A percentile compares a stretch with the other conserved stretches of the same genome.
Evolutionary conservation across 768 basidiomycete genomes (phyloP).

Genomic region (Calvatia gigantea): DNA sequence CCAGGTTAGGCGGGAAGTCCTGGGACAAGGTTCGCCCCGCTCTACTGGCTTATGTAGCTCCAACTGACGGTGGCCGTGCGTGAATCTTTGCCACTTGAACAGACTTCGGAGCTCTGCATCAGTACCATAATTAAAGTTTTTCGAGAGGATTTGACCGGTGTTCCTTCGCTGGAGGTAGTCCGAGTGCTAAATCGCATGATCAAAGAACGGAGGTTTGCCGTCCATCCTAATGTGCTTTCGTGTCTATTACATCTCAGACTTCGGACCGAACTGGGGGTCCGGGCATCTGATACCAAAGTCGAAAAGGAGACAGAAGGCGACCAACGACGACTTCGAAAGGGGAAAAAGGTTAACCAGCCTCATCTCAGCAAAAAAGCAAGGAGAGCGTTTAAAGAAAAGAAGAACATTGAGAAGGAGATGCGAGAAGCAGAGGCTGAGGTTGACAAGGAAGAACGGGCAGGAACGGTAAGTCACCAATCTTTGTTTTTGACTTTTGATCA

Average conservation of each 20-base stretch:
- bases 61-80: slow-evolving; percentile 7
- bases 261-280: slow-evolving; percentile 78
- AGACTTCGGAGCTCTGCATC: slow-evolving; percentile 87
- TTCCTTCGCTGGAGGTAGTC: slow-evolving; percentile 82
- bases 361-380: slow-evolving; percentile 92
- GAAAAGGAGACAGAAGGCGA: slow-evolving; percentile 47
- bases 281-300: slow-evolving; percentile 67
- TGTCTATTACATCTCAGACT: slow-evolving; percentile 85
- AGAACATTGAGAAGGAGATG: slow-evolving; percentile 89
- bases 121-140: slow-evolving; percentile 81
- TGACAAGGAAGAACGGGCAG: slow-evolving; percentile 84
- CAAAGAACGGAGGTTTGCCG: slow-evolving; percentile 86
- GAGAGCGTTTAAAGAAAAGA: slow-evolving; percentile 82
- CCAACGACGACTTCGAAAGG: slow-evolving; percentile 49
- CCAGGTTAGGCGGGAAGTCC: slow-evolving; percentile 75
- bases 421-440: slow-evolving; percentile 93
- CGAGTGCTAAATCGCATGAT: slow-evolving; percentile 93
- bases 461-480: slow-evolving; percentile 53
- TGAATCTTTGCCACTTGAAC: slow-evolving; percentile 14
- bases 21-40: slow-evolving; percentile 77
- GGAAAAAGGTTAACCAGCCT: slow-evolving; percentile 55
- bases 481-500: not conserved
- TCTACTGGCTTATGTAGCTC: not conserved
- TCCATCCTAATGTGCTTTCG: slow-evolving; percentile 85
- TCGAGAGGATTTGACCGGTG: slow-evolving; percentile 75